These are phyloP conservation scores for Talaromyces piceae DNA, from an alignment of 2,329 filamentous ascomycete genomes.

Conservation along the genomic window DNA sequence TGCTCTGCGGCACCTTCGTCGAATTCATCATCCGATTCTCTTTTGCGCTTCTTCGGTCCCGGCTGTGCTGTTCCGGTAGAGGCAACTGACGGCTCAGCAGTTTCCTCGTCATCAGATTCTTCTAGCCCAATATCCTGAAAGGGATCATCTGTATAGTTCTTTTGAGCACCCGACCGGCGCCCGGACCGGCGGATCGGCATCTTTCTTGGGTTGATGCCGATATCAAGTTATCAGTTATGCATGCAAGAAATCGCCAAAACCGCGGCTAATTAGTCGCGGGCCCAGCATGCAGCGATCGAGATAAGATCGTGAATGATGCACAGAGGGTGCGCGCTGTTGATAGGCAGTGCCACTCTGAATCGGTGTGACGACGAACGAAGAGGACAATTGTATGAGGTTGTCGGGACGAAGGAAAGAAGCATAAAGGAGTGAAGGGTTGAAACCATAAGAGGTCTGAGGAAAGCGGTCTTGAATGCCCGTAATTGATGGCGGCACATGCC, in stretches of 20 bases:
- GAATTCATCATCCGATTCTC: conserved; percentile 17
- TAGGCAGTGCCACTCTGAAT: neutral
- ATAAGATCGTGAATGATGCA: neutral
- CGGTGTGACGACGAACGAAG: neutral
- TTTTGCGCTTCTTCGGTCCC: conserved; percentile 10
- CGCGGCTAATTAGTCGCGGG: neutral
- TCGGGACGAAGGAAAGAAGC: neutral
- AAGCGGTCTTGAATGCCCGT: neutral
- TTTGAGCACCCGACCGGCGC: conserved; percentile 23
- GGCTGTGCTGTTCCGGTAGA: conserved; percentile 11
- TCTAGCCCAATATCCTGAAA: conserved; percentile 26
- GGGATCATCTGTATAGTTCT: conserved; percentile 29
- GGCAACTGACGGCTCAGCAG: conserved; percentile 17
- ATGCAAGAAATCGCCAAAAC: neutral
- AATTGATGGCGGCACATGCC: neutral
- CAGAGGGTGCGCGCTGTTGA: neutral
- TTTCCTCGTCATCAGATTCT: conserved; percentile 27
- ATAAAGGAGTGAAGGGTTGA: neutral
- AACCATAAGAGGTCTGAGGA: too few species aligned
- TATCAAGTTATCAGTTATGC: neutral
- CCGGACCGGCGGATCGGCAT: conserved; percentile 26
- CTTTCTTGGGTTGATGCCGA: neutral
- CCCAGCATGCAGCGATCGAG: neutral
- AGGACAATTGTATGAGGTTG: neutral
- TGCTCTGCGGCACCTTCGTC: conserved; percentile 9